Conservation (phyloP, 1,139 yeast species). For the Debaryomyces robertsiae region DNA sequence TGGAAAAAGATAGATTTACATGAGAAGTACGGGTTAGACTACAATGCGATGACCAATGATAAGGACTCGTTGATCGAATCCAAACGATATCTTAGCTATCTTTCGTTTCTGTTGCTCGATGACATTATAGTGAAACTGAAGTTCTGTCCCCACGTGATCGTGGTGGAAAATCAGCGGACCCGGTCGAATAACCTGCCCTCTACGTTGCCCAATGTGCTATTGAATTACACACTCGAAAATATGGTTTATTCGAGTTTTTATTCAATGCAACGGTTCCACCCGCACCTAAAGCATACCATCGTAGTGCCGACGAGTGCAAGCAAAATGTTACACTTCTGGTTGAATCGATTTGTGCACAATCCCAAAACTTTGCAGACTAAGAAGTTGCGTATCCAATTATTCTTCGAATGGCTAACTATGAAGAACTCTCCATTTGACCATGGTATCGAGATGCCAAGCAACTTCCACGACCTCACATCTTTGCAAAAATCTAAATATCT, state of each 20-base stretch:
- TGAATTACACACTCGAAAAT: constrained; percentile 40
- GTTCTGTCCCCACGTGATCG: constrained; percentile 23
- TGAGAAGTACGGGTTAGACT: constrained; percentile 19
- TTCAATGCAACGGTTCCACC: constrained; percentile 16
- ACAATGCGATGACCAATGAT: constrained; percentile 16
- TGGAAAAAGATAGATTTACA: constrained; percentile 40
- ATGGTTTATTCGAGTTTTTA: constrained; percentile 29
- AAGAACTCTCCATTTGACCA: constrained; percentile 11
- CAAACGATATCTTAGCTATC: constrained; percentile 29
- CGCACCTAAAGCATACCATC: background rate
- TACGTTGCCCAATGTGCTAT: constrained; percentile 44
- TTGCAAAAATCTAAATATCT: constrained; percentile 11
- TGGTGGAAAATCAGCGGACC: constrained; percentile 45
- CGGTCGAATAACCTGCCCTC: constrained; percentile 33
- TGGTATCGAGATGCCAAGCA: constrained; percentile 9
- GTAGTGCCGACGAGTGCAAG: constrained; percentile 39
- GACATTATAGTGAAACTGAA: constrained; percentile 16
- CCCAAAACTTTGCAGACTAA: constrained; percentile 23
- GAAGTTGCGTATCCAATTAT: constrained; percentile 25
- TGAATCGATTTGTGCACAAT: constrained; percentile 32
- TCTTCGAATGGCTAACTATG: constrained; percentile 19
- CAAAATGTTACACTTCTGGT: constrained; percentile 41
- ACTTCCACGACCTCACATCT: constrained; percentile 9
- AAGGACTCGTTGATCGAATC: constrained; percentile 24
- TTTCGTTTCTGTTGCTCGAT: constrained; percentile 24